A percentile compares a stretch with the other conserved stretches of the same genome.
phyloP scores from a whole-genome alignment of 371 early-diverging fungal genomes.

The Lichtheimia hyalospora region DNA sequence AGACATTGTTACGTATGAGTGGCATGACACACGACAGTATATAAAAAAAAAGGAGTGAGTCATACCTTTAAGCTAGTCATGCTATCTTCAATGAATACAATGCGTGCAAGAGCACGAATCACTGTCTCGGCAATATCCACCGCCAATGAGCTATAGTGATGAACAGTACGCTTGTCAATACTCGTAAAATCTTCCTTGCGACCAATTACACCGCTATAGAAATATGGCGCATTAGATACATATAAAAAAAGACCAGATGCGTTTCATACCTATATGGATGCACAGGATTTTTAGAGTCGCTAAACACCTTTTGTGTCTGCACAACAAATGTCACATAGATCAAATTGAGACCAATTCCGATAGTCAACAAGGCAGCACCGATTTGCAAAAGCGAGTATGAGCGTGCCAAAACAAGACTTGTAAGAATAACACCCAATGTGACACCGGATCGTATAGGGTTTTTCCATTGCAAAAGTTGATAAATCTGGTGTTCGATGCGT shows the following conservation, averaged over 20 bases:
- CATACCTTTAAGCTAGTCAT: slow-evolving; percentile 29
- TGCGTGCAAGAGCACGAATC: slow-evolving; percentile 36
- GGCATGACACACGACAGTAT: too few species aligned
- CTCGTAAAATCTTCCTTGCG: slow-evolving; percentile 15
- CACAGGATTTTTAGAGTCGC: slow-evolving; percentile 22
- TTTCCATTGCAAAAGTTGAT: slow-evolving; percentile 35
- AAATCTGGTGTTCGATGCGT: slow-evolving; percentile 34
- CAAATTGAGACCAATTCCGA: slow-evolving; percentile 40
- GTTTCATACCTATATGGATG: slow-evolving; percentile 35
- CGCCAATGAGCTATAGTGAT: slow-evolving; percentile 29
- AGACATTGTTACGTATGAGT: background rate
- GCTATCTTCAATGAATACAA: slow-evolving; percentile 43
- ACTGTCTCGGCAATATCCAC: slow-evolving; percentile 37
- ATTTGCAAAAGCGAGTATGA: slow-evolving; percentile 44
- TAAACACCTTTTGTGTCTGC: slow-evolving; percentile 34
- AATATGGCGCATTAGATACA: too few species aligned
- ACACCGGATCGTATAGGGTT: slow-evolving; percentile 41
- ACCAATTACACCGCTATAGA: slow-evolving; percentile 27
- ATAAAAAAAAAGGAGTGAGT: background rate
- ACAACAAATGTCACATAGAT: slow-evolving; percentile 38
- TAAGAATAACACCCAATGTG: slow-evolving; percentile 20
- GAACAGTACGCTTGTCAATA: slow-evolving; percentile 25
- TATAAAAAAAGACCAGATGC: background rate
- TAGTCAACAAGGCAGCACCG: slow-evolving; percentile 25
- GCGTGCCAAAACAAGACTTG: slow-evolving; percentile 30